Percentiles rank a stretch among this genome's conserved stretches.
These are phyloP conservation scores for Liriodendron chinense DNA, from an alignment of 164 flowering plant genomes.

Conservation along the genomic window DNA sequence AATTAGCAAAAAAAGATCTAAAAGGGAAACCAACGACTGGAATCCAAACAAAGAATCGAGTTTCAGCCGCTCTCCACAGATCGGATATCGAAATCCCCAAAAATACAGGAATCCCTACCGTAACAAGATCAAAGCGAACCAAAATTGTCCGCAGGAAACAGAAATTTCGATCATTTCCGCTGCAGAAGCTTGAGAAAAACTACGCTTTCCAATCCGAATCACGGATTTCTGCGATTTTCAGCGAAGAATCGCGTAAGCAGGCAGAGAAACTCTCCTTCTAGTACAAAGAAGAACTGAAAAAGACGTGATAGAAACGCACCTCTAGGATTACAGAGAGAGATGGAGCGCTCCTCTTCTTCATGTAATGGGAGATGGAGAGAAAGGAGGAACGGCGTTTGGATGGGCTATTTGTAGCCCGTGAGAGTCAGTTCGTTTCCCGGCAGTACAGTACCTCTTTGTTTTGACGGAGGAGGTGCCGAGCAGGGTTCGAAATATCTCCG, in stretches of 20 bases:
- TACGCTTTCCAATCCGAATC: neutral
- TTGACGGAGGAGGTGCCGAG: constrained; percentile 20
- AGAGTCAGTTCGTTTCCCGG: constrained; percentile 17
- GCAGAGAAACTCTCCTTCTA: neutral
- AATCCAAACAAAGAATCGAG: neutral
- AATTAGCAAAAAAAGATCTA: neutral
- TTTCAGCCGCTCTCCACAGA: neutral
- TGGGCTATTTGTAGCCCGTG: constrained; percentile 6
- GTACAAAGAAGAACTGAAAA: constrained; percentile 1
- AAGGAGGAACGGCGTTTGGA: neutral
- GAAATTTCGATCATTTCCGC: constrained; percentile 4
- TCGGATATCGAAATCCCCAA: neutral
- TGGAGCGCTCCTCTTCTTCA: constrained; percentile 1
- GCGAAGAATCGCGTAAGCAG: constrained; percentile 1
- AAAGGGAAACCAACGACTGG: neutral
- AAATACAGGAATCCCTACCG: neutral
- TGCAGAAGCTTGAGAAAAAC: neutral
- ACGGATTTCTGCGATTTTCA: constrained; percentile 7
- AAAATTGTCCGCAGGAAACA: neutral
- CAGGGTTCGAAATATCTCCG: neutral
- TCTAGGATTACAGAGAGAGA: constrained; percentile 12
- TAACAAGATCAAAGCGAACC: neutral
- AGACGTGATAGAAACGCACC: constrained; percentile 12
- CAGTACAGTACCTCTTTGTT: constrained; percentile 17
- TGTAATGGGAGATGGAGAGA: constrained; percentile 6